These are phyloP conservation scores for Sporothrix dimorphospora DNA, from an alignment of 2,329 filamentous ascomycete genomes.

Conservation along the genomic window DNA sequence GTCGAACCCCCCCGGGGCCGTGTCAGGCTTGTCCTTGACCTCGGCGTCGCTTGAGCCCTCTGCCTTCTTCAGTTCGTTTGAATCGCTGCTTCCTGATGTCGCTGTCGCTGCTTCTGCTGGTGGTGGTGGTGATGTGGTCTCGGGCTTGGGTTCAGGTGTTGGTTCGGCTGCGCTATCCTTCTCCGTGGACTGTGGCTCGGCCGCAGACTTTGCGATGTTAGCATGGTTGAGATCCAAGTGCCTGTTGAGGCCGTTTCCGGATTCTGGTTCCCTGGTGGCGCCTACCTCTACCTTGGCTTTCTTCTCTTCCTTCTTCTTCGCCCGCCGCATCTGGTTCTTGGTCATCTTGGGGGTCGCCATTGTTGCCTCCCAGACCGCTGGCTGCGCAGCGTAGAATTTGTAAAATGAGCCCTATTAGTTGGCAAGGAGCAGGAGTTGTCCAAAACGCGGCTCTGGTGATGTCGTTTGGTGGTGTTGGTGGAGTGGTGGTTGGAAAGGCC, in stretches of 20 bases:
- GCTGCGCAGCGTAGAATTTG: background rate
- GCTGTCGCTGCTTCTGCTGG: background rate
- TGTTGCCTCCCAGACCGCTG: slow-evolving; percentile 38
- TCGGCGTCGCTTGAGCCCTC: slow-evolving; percentile 29
- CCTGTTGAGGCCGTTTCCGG: background rate
- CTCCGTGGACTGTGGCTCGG: slow-evolving; percentile 11
- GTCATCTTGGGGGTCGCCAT: slow-evolving; percentile 75
- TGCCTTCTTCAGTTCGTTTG: slow-evolving; percentile 31
- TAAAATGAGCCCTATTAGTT: background rate
- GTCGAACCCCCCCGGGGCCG: slow-evolving; percentile 48
- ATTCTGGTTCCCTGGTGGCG: background rate
- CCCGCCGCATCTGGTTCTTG: slow-evolving; percentile 91
- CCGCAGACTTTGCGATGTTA: background rate
- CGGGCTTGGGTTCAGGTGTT: background rate
- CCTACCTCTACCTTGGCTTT: slow-evolving; percentile 62
- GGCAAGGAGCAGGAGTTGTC: background rate
- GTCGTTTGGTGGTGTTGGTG: background rate
- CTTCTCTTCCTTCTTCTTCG: slow-evolving; percentile 93
- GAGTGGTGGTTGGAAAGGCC: background rate
- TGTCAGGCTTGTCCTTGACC: slow-evolving; percentile 43
- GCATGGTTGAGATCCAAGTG: background rate
- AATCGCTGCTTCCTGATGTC: slow-evolving; percentile 19
- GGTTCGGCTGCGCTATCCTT: slow-evolving; percentile 3
- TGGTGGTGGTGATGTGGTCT: background rate
- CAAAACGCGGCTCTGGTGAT: background rate